Evolutionary conservation across 257 asterid species (phyloP).

Genomic region (Solanum sejunctum): DNA sequence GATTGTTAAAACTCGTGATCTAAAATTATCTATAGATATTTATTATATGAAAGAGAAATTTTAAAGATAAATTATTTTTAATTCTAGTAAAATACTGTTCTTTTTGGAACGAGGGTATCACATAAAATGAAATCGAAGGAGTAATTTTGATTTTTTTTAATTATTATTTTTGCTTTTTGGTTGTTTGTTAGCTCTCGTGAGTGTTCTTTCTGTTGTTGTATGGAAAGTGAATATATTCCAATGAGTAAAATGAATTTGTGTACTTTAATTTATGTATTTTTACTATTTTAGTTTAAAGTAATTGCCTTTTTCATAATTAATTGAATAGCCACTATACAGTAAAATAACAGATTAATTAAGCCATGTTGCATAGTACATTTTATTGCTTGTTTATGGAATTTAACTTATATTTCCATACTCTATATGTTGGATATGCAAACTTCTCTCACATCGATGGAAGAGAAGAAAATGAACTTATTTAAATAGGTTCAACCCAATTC

Average conservation of each 20-base stretch:
- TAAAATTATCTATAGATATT: too few relatives aligned
- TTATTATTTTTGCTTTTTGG: background rate
- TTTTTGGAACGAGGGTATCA: too few relatives aligned
- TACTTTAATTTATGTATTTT: background rate
- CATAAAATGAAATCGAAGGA: too few relatives aligned
- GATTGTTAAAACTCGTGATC: too few relatives aligned
- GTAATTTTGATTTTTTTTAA: too few relatives aligned
- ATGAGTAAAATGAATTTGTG: background rate
- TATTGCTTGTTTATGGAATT: background rate
- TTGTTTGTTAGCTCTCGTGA: slow-evolving; percentile 20
- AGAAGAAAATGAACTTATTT: too few relatives aligned
- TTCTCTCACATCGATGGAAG: too few relatives aligned
- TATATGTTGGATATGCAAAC: too few relatives aligned
- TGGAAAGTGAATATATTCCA: slow-evolving; percentile 15
- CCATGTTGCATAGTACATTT: background rate
- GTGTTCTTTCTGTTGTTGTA: background rate
- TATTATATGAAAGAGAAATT: too few relatives aligned
- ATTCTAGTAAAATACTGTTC: too few relatives aligned
- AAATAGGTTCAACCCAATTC: too few relatives aligned
- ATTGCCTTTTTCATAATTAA: background rate
- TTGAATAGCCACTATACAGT: background rate
- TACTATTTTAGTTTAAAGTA: background rate
- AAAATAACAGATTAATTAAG: background rate
- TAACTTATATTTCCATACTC: background rate
- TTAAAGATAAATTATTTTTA: too few relatives aligned